phyloP scores from a whole-genome alignment of 352 stramenopile species.

The Phytophthora sojae region DNA sequence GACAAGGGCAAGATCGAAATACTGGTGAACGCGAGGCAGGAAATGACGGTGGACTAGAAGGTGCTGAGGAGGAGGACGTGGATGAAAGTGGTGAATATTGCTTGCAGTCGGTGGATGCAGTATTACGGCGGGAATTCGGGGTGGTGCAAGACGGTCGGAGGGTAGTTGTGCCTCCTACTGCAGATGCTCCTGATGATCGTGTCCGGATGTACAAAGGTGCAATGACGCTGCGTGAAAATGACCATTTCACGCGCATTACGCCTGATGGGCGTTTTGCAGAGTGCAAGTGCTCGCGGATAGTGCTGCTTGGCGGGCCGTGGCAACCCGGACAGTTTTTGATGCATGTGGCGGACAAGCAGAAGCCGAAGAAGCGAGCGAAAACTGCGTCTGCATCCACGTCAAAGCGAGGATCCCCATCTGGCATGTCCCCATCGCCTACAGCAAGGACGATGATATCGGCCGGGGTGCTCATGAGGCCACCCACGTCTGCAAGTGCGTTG shows the following conservation, averaged over 20 bases:
- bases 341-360: conserved; percentile 67
- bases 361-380: conserved; percentile 42
- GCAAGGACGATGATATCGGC: conserved; percentile 12
- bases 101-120: conserved; percentile 38
- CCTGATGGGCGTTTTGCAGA: conserved; percentile 73
- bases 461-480: conserved; percentile 20
- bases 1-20: neutral
- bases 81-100: conserved; percentile 29
- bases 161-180: conserved; percentile 17
- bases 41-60: neutral
- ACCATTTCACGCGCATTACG: conserved; percentile 67
- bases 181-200: conserved; percentile 9
- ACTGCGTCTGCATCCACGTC: conserved; percentile 17
- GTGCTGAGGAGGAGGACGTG: neutral
- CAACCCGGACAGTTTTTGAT: conserved; percentile 62
- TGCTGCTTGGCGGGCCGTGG: conserved; percentile 63
- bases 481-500: conserved; percentile 22
- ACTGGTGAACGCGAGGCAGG: neutral
- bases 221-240: conserved; percentile 40
- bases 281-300: conserved; percentile 70
- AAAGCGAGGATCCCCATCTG: conserved; percentile 19
- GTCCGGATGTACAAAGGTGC: conserved; percentile 44
- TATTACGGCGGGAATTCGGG: conserved; percentile 44
- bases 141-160: conserved; percentile 23
- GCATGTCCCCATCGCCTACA: neutral